A percentile compares a stretch with the other conserved stretches of the same genome.
Conservation (phyloP, 2,329 filamentous ascomycete species). For the Ophiostoma sp. region DNA sequence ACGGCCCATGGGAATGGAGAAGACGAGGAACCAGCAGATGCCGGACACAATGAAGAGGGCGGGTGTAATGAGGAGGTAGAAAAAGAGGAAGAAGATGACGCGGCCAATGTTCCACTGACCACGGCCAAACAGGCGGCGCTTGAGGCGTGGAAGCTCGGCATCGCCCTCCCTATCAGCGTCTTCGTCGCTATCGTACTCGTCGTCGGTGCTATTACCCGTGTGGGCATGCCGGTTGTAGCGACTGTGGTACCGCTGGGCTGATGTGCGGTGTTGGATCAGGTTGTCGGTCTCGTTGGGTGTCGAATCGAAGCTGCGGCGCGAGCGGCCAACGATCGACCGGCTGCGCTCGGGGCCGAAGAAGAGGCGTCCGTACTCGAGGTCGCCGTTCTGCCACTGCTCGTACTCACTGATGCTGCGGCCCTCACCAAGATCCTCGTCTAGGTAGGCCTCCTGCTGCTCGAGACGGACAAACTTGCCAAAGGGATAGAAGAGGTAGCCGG, state of each 20-base stretch:
- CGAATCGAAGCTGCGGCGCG: conserved; percentile 86
- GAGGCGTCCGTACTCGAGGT: conserved; percentile 89
- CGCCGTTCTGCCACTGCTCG: conserved; percentile 97
- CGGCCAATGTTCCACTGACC: conserved; percentile 94
- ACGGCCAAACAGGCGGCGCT: conserved; percentile 87
- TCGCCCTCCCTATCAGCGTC: conserved; percentile 28
- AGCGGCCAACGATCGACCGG: conserved; percentile 80
- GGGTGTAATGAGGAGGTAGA: conserved; percentile 89
- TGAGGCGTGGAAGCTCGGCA: conserved; percentile 50
- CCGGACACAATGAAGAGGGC: conserved; percentile 80
- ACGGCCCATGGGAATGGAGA: conserved; percentile 98
- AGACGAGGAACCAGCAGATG: conserved; percentile 94
- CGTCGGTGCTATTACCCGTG: conserved; percentile 9
- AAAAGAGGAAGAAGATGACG: conserved; percentile 94
- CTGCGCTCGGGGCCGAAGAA: conserved; percentile 86
- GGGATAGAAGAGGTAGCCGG: conserved; percentile 87
- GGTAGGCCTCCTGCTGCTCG: conserved; percentile 89
- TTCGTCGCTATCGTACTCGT: conserved; percentile 20
- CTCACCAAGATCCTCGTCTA: conserved; percentile 92
- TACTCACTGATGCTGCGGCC: conserved; percentile 97
- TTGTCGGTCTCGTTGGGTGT: conserved; percentile 82
- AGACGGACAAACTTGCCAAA: conserved; percentile 96
- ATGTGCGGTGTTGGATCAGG: conserved; percentile 66
- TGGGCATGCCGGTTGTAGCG: not conserved
- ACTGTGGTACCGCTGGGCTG: not conserved